Evolutionary conservation across 2,329 filamentous ascomycete genomes (phyloP).

Genomic region (Davidsoniella virescens): DNA sequence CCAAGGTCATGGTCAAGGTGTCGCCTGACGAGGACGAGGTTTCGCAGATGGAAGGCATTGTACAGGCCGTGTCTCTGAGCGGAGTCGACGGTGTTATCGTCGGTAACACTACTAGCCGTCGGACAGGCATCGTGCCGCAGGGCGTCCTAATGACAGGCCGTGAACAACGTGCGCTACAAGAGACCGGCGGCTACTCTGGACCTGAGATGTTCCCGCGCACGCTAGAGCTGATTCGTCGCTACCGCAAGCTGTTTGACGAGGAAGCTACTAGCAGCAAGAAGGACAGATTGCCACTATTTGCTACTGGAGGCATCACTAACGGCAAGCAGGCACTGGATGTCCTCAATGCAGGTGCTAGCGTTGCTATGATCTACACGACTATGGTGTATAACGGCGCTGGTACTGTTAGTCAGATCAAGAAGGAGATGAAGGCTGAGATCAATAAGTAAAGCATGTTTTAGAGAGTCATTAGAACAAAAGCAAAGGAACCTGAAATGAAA

Average conservation of each 20-base stretch:
- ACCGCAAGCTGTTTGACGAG: conserved; percentile 51
- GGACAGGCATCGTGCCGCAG: conserved; percentile 52
- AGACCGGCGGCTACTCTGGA: conserved; percentile 80
- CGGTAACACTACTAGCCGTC: conserved; percentile 78
- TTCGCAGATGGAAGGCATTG: conserved; percentile 73
- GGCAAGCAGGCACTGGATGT: conserved; percentile 70
- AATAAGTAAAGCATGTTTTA: conserved; percentile 13
- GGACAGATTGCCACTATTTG: conserved; percentile 68
- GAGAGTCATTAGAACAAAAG: background rate
- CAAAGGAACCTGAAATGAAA: background rate
- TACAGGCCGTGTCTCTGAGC: conserved; percentile 63
- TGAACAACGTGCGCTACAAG: conserved; percentile 52
- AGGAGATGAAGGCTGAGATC: conserved; percentile 36
- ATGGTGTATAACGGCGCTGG: conserved; percentile 49
- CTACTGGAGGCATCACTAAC: conserved; percentile 81
- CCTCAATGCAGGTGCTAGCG: conserved; percentile 74
- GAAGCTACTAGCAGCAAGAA: conserved; percentile 19
- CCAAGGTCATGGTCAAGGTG: conserved; percentile 89
- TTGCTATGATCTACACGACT: conserved; percentile 82
- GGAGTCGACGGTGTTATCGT: conserved; percentile 94
- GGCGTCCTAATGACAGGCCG: conserved; percentile 46
- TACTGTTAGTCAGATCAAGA: conserved; percentile 48
- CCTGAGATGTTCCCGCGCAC: conserved; percentile 77
- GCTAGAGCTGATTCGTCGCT: conserved; percentile 60
- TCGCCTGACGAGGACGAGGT: conserved; percentile 86